Evolutionary conservation across 1,284 basidiomycete species (phyloP).

Genomic region (Ganoderma leucocontextum): DNA sequence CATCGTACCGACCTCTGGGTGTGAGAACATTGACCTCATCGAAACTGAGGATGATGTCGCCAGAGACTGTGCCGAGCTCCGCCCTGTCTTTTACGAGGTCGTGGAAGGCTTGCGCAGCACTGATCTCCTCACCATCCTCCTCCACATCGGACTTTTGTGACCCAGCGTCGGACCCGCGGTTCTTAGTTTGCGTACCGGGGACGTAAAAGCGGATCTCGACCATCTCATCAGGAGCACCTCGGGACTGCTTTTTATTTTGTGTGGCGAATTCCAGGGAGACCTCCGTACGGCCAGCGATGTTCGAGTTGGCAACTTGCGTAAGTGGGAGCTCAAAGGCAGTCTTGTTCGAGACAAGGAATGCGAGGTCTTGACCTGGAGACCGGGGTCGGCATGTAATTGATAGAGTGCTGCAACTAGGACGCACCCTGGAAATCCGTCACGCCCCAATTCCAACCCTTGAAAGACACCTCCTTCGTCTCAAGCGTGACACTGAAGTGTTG

Average conservation of each 20-base stretch:
- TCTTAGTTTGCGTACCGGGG: conserved; percentile 81
- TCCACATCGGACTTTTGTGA: conserved; percentile 77
- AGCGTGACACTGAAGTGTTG: conserved; percentile 88
- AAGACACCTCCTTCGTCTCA: conserved; percentile 87
- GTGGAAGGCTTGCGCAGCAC: conserved; percentile 96
- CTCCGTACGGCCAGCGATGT: conserved; percentile 97
- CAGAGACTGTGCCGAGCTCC: conserved; percentile 92
- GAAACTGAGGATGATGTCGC: conserved; percentile 94
- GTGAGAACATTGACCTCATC: conserved; percentile 97
- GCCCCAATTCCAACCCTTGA: conserved; percentile 99
- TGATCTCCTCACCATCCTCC: conserved; percentile 74
- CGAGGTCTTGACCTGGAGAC: conserved; percentile 87
- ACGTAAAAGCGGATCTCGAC: conserved; percentile 98
- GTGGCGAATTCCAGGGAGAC: conserved; percentile 94
- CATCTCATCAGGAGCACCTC: conserved; percentile 81
- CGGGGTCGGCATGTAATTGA: not conserved
- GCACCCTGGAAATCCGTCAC: conserved; percentile 92
- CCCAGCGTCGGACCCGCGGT: conserved; percentile 79
- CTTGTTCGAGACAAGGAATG: conserved; percentile 91
- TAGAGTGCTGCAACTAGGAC: conserved; percentile 32
- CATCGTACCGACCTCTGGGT: conserved; percentile 95
- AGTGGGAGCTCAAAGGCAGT: conserved; percentile 94
- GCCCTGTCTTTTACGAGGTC: conserved; percentile 97
- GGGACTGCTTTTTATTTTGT: conserved; percentile 58
- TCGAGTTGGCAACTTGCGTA: conserved; percentile 91